Conservation (phyloP, 139 green algal genomes). For the Chlorella sp. region DNA sequence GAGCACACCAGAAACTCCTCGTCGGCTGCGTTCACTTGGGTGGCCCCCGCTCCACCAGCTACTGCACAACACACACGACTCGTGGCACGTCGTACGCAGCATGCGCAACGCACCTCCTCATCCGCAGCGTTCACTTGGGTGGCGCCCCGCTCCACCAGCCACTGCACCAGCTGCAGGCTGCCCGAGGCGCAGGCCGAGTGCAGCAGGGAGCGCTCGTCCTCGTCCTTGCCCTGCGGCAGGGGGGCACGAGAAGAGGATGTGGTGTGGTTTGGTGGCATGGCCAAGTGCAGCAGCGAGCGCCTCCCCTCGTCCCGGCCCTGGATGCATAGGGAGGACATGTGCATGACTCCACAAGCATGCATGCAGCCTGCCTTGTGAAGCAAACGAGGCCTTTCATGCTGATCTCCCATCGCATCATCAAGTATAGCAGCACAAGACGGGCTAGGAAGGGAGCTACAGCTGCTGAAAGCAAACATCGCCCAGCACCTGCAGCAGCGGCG, state of each 20-base stretch:
- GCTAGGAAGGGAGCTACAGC: conserved; percentile 55
- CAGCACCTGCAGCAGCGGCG: conserved; percentile 50
- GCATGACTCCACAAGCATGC: no score
- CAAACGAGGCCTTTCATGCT: no score
- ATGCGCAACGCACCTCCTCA: conserved; percentile 61
- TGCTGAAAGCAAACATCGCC: conserved; percentile 72
- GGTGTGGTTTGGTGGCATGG: no score
- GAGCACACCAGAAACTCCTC: background rate
- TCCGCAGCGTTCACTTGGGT: conserved; percentile 54
- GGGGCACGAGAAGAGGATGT: no score
- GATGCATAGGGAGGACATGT: no score
- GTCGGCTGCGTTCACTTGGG: background rate
- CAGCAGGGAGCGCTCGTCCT: conserved; percentile 72
- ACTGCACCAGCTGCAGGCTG: conserved; percentile 56
- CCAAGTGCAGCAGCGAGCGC: no score
- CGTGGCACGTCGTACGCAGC: background rate
- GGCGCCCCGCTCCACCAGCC: conserved; percentile 51
- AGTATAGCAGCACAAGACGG: no score
- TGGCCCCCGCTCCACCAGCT: background rate
- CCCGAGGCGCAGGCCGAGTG: conserved; percentile 58
- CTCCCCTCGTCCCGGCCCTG: no score
- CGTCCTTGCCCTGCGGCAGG: conserved; percentile 45
- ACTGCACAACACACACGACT: background rate
- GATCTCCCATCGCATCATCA: no score
- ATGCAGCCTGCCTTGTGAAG: no score